Percentiles rank a stretch among this genome's conserved stretches.
phyloP scores from a whole-genome alignment of 129 eudicot genomes.

The Lactuca saligna region DNA sequence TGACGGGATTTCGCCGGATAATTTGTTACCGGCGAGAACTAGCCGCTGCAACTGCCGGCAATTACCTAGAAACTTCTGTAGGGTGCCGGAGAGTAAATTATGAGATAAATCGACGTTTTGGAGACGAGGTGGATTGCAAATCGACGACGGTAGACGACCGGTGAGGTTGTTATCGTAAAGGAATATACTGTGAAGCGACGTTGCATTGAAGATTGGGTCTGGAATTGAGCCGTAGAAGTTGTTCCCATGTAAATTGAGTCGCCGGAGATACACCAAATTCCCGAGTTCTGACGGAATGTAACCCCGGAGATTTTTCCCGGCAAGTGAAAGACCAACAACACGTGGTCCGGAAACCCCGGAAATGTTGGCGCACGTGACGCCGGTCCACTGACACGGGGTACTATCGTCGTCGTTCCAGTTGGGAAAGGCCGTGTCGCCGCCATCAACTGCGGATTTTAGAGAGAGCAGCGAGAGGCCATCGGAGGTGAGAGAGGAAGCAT shows the following conservation, averaged over 20 bases:
- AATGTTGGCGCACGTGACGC: constrained; percentile 71
- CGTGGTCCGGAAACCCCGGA: constrained; percentile 54
- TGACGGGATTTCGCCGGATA: constrained; percentile 68
- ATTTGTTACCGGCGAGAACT: constrained; percentile 51
- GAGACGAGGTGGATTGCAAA: constrained; percentile 61
- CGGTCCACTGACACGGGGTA: constrained; percentile 83
- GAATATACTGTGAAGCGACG: constrained; percentile 78
- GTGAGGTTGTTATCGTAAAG: constrained; percentile 75
- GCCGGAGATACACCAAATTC: constrained; percentile 58
- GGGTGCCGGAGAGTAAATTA: constrained; percentile 55
- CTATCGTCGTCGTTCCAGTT: constrained; percentile 77
- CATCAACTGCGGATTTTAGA: constrained; percentile 75
- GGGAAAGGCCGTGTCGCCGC: constrained; percentile 48
- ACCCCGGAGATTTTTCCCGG: constrained; percentile 72
- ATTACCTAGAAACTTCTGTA: constrained; percentile 48
- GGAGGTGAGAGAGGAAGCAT: constrained; percentile 41
- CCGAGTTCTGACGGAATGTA: constrained; percentile 95
- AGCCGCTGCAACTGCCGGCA: constrained; percentile 78
- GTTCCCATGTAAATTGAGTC: constrained; percentile 78
- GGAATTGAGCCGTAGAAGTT: constrained; percentile 76
- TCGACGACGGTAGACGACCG: constrained; percentile 59
- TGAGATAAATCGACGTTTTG: constrained; percentile 77
- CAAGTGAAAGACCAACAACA: constrained; percentile 67
- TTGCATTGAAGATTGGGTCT: constrained; percentile 79
- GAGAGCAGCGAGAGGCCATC: constrained; percentile 88